Base-by-base conservation (phyloP, 768 basidiomycete species). In the Tulasnella sp. region DNA sequence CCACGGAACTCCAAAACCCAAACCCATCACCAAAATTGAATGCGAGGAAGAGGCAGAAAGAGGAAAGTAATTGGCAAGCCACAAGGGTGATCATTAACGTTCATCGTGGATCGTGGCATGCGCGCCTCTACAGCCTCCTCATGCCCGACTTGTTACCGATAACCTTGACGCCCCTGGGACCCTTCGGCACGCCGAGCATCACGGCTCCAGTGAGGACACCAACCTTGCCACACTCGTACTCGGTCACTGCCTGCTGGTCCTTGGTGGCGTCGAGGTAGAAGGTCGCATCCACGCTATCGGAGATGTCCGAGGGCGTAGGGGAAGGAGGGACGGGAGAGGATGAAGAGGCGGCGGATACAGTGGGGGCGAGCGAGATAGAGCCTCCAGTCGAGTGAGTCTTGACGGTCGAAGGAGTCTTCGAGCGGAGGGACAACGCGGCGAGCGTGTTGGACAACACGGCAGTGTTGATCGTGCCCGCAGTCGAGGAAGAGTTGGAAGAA, bases 201-300 rank as follows among this genome's bases (percentile, higher is more conserved):
- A 81, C 80, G 14, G 80, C 80, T 39, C 80, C 80, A 36, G 81
- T 78, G n/a, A 81, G 72, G 71, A 81, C 80, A 8, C 80, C 80
- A 48, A 81, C 80, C 48, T 80, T 80, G 21, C 80, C 80, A 36
- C 80, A 81, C 80, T 81, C 80, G 80, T 81, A 81, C 36, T 80
- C 80, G 18, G 79, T 80, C n/a, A 81, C 80, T 31, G 71, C 72
- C 48, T 40, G 40, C 16, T 77, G 80, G 48, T 71, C 42, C 73
- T 52, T 75, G 79, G 38, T 58, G 14, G 38, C 62, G 48, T 76
- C 79, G 58, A 80, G 71, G 80, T 73, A 80, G 68, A 79, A 71
- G 68, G 52, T 71, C 27, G 39, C 36, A 79, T 80, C 76, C 21
- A 21, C 79, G 79, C 31, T 44, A 34, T 52, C 46, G 56, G 46